phyloP scores from a whole-genome alignment of 768 basidiomycete species.

The Mycena vulgaris region DNA sequence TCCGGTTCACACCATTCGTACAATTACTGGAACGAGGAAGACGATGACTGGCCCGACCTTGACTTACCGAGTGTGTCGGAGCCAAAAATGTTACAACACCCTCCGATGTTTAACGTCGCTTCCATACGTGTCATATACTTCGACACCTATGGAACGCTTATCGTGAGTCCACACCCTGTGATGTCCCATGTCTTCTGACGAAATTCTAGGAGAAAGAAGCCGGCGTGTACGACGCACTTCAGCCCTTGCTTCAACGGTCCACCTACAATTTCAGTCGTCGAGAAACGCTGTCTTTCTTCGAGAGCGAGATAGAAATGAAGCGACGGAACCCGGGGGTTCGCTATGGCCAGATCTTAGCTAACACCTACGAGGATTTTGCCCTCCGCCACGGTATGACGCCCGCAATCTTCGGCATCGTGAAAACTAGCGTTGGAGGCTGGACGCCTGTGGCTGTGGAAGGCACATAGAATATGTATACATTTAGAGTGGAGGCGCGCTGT shows the following conservation, averaged over 20 bases:
- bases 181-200: neutral
- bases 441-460: no score
- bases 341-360: conserved; percentile 3
- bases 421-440: no score
- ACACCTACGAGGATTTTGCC: conserved; percentile 9
- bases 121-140: neutral
- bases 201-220: conserved; percentile 6
- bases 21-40: no score
- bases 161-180: neutral
- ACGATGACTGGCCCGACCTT: neutral
- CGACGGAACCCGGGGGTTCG: neutral
- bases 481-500: no score
- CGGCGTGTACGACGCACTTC: conserved; percentile 3
- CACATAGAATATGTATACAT: no score
- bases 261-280: neutral
- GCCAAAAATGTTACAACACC: neutral
- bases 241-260: neutral
- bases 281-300: conserved; percentile 10
- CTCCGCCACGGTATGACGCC: conserved; percentile 2
- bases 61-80: neutral
- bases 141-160: conserved; percentile 5
- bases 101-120: neutral
- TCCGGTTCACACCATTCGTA: no score
- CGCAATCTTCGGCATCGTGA: no score
- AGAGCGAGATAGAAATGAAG: conserved; percentile 9